Percentiles rank a stretch among this genome's conserved stretches.
Conservation (phyloP, 1,139 yeast genomes). For the Pichia sp. region DNA sequence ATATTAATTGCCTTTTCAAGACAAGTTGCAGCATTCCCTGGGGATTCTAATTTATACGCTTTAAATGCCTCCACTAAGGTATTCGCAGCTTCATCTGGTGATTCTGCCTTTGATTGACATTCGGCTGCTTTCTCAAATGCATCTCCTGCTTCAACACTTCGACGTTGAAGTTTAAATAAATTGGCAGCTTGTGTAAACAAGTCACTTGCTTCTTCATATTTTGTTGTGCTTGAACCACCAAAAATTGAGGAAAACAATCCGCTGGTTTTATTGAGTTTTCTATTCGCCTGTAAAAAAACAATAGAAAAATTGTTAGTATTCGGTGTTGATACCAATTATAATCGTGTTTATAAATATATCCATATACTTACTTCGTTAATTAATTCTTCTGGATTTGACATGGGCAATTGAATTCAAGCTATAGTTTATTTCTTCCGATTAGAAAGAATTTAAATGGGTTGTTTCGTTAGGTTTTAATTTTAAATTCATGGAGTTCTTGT, state of each 20-base stretch:
- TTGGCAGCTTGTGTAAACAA: conserved; percentile 88
- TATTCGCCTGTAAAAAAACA: conserved; percentile 45
- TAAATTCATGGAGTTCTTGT: too few relatives aligned
- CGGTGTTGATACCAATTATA: not conserved
- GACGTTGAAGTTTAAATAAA: conserved; percentile 69
- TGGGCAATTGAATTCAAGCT: conserved; percentile 3
- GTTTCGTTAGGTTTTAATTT: too few relatives aligned
- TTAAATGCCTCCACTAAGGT: conserved; percentile 89
- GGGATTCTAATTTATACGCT: conserved; percentile 66
- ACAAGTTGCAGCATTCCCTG: conserved; percentile 73
- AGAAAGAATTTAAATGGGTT: too few relatives aligned
- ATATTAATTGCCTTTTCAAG: conserved; percentile 72
- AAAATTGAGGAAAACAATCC: conserved; percentile 66
- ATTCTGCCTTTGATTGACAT: conserved; percentile 65
- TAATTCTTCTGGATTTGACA: conserved; percentile 31
- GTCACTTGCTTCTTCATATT: conserved; percentile 90
- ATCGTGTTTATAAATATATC: not conserved
- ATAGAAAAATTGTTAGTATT: conserved; percentile 11
- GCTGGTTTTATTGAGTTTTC: conserved; percentile 60
- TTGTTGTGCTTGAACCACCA: conserved; percentile 59
- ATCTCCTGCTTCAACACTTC: conserved; percentile 62
- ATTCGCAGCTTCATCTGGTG: conserved; percentile 89
- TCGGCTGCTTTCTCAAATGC: conserved; percentile 84
- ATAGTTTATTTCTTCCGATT: too few relatives aligned
- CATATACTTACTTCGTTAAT: conserved; percentile 27